phyloP scores from a whole-genome alignment of 2,329 filamentous ascomycete genomes.

The Colletotrichum sp. region DNA sequence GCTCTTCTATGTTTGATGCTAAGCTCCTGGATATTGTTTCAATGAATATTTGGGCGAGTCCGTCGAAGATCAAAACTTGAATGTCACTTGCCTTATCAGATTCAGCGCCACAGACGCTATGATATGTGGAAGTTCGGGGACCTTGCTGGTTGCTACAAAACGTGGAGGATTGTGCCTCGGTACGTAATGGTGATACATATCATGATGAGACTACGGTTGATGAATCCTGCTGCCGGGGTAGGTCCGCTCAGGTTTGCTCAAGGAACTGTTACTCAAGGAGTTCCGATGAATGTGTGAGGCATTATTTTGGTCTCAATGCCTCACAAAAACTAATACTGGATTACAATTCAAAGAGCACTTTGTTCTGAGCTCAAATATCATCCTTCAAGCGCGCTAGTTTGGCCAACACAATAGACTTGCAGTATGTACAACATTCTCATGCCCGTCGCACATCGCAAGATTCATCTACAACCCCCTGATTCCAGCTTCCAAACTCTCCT shows the following conservation, averaged over 20 bases:
- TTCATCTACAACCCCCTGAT: conserved; percentile 13
- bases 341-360: background rate
- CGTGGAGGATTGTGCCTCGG: accelerated
- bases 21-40: accelerated
- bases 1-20: background rate
- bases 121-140: background rate
- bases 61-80: background rate
- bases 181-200: background rate
- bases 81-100: background rate
- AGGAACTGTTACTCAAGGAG: background rate
- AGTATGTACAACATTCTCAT: accelerated
- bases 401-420: accelerated
- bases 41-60: background rate
- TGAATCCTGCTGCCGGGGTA: background rate
- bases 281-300: accelerated
- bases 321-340: background rate
- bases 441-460: accelerated
- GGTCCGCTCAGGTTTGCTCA: accelerated
- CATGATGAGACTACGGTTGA: background rate
- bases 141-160: background rate
- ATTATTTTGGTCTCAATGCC: background rate
- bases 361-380: accelerated
- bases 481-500: conserved; percentile 10
- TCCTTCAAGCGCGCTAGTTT: background rate
- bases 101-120: background rate